Base-by-base conservation (phyloP, 2,329 filamentous ascomycete species). In the Cladosporium sp. region DNA sequence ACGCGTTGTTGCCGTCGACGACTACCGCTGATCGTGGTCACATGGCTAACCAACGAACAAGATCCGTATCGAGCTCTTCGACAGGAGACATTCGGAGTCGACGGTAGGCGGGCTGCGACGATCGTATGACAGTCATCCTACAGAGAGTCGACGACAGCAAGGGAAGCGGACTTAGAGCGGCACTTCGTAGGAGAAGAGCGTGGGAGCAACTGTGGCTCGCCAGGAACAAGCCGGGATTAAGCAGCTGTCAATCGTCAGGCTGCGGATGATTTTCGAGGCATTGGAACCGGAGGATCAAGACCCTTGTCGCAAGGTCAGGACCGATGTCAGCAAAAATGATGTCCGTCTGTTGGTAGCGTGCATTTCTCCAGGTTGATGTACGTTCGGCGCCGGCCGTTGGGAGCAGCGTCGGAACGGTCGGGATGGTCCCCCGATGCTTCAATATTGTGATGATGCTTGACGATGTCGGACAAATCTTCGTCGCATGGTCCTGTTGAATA, bases 81-180 rank as follows among this genome's bases (percentile, higher is more conserved):
- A 56, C 50, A 56, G 61, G 61, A 63, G 26, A 33, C 18, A n/a
- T 35, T 56, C 61, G 61, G 50, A 55, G 16, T 31, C 49, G 61
- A 63, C 21, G 16, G 61, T 63, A 63, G 61, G 61, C 61, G 61
- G 61, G 61, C 49, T 63, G 61, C 61, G 61, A 63, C 50, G 46
- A 28, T 56, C 61, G 61, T 56, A 63, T 28, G 33, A 56, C 61
- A 23, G 61, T 14, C 35, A 18, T 44, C 33, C 33, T 55, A 37
- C 49, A 29, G 31, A 29, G 31, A 26, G 7, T 31, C 44, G 14
- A 50, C 14, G n/a, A 21, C 11, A 14, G 23, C 49, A 33, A 46
- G 61, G 35, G 33, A 56, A 63, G 61, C 61, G 61, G 61, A 35
- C 11, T 21, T 63, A 21, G 16, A 31, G 61, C 61, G 61, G 61